Base-by-base conservation (phyloP, 495 filamentous ascomycete species). In the Halenospora varia region DNA sequence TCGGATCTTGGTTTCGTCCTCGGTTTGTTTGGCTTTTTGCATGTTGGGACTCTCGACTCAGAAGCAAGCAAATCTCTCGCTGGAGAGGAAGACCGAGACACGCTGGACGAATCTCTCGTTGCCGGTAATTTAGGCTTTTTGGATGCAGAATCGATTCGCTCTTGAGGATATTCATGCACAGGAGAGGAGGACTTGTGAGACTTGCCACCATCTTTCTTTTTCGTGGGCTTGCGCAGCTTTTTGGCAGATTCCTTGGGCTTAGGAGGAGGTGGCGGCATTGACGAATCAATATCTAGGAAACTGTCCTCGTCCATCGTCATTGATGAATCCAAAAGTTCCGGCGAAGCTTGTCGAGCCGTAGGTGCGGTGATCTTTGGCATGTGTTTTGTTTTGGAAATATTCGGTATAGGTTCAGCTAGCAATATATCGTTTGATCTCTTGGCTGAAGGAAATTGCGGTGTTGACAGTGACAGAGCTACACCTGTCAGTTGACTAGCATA, bases 401-500 rank as follows among this genome's bases (percentile, higher is more conserved):
- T n/a, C n/a, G n/a, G n/a, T n/a, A n/a, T n/a, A n/a, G n/a, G n/a
- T n/a, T n/a, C n/a, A n/a, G n/a, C n/a, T n/a, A n/a, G n/a, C n/a
- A n/a, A n/a, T n/a, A n/a, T n/a, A n/a, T n/a, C n/a, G n/a, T n/a
- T n/a, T n/a, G n/a, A n/a, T n/a, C n/a, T n/a, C n/a, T n/a, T n/a
- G n/a, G n/a, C n/a, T n/a, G n/a, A n/a, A n/a, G n/a, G n/a, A n/a
- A n/a, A n/a, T n/a, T n/a, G n/a, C n/a, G n/a, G 60, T 20, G 44
- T 47, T 25, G 51, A 51, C 0, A 66, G 41, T 11, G 56, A 48
- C 48, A 63, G 55, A 8, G 61, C 39, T 17, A 58, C 58, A 40
- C 64, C 64, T 45, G 61, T 62, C 22, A 66, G 57, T 47, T 55
- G 61, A 24, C 61, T 59, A 45, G 61, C 64, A 53, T 66, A 66